A percentile compares a stretch with the other conserved stretches of the same genome.
Conservation (phyloP, 768 basidiomycete species). For the Pulveroboletus sp. region DNA sequence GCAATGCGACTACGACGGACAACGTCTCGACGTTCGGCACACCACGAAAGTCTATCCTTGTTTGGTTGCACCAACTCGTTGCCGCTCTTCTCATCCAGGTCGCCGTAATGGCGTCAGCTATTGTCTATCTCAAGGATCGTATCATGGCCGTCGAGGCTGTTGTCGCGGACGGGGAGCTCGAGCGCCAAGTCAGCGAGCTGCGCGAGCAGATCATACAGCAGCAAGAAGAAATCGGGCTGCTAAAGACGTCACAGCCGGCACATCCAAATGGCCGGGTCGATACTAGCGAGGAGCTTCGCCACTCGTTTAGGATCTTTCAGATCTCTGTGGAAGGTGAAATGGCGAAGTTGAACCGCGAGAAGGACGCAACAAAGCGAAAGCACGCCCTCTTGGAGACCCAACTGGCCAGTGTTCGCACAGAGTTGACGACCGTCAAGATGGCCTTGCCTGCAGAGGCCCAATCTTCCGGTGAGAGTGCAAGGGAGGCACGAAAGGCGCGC, state of each 20-base stretch:
- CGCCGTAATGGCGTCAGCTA: constrained; percentile 3
- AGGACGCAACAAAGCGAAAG: constrained; percentile 17
- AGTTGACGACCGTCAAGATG: constrained; percentile 12
- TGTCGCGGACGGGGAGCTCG: background rate
- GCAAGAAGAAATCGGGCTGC: constrained; percentile 4
- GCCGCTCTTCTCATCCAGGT: constrained; percentile 1
- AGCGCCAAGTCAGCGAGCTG: constrained; percentile 8
- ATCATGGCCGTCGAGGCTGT: constrained; percentile 10
- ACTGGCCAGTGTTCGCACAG: constrained; percentile 4
- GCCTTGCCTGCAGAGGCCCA: background rate
- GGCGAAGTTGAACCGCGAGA: constrained; percentile 12
- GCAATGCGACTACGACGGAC: background rate
- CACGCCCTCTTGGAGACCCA: constrained; percentile 16
- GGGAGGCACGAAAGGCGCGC: background rate
- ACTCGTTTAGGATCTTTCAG: constrained; percentile 1
- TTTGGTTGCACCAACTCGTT: constrained; percentile 7
- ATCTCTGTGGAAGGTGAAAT: constrained; percentile 11
- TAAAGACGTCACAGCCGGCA: constrained; percentile 12
- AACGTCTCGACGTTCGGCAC: background rate
- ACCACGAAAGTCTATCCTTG: constrained; percentile 5
- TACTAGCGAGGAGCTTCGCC: constrained; percentile 1
- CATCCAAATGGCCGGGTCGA: constrained; percentile 1
- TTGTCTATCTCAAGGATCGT: constrained; percentile 19
- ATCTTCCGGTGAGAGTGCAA: constrained; percentile 1
- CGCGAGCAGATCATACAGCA: constrained; percentile 9